A percentile compares a stretch with the other conserved stretches of the same genome.
These are phyloP conservation scores for Schizopora paradoxa DNA, from an alignment of 1,284 basidiomycete genomes.

Conservation along the genomic window DNA sequence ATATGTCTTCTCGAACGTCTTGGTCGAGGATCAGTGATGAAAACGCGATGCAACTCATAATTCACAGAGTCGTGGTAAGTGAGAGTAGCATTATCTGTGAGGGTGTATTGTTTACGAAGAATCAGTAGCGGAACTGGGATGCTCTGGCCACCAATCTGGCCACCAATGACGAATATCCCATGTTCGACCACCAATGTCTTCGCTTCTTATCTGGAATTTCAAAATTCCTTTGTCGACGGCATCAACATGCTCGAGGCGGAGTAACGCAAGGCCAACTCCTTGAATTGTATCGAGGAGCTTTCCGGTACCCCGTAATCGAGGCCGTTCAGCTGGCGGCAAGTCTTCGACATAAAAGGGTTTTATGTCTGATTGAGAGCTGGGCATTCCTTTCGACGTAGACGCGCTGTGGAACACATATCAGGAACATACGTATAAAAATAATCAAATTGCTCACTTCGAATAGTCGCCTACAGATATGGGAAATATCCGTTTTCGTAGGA, in stretches of 20 bases:
- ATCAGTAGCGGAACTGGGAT: no score
- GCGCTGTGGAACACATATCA: neutral
- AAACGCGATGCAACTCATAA: neutral
- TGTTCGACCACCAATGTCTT: conserved; percentile 21
- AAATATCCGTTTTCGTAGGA: conserved; percentile 86
- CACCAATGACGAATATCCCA: conserved; percentile 48
- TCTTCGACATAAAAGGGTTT: conserved; percentile 13
- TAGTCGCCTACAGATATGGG: conserved; percentile 47
- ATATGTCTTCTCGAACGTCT: conserved; percentile 71
- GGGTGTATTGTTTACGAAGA: conserved; percentile 1
- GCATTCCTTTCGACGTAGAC: neutral
- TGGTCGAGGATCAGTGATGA: conserved; percentile 52
- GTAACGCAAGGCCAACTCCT: conserved; percentile 61
- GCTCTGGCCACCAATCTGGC: conserved; percentile 66
- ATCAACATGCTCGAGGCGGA: conserved; percentile 62
- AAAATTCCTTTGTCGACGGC: conserved; percentile 36
- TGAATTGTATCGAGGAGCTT: conserved; percentile 55
- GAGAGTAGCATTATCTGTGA: neutral
- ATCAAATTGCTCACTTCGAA: neutral
- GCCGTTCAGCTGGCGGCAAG: conserved; percentile 31
- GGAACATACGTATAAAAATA: conserved; percentile 20
- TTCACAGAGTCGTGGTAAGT: neutral
- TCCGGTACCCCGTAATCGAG: conserved; percentile 50
- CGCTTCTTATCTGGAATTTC: conserved; percentile 31
- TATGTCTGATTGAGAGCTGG: conserved; percentile 19